A percentile compares a stretch with the other conserved stretches of the same genome.
Evolutionary conservation across 2,329 filamentous ascomycete genomes (phyloP).

Genomic region (Knoxdaviesia proteae): DNA sequence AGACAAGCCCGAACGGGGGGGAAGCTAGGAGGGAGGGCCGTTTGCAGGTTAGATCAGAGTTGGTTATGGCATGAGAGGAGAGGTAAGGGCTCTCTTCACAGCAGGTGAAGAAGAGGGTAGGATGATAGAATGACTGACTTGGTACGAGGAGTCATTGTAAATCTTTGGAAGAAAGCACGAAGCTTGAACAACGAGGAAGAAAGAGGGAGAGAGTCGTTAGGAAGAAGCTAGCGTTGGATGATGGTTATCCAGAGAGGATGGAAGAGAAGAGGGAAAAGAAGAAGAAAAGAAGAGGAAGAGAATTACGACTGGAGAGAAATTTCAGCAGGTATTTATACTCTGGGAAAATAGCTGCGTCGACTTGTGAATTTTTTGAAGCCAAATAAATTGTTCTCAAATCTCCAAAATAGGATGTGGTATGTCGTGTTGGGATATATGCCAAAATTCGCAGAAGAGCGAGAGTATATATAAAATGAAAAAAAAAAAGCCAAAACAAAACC

Average conservation of each 20-base stretch:
- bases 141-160: conserved; percentile 20
- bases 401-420: too few species aligned
- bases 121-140: conserved; percentile 16
- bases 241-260: not conserved
- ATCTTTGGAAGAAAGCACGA: conserved; percentile 1
- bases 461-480: too few species aligned
- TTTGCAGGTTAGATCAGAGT: not conserved
- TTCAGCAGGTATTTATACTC: too few species aligned
- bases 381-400: too few species aligned
- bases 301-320: not conserved
- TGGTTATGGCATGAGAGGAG: not conserved
- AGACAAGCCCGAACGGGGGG: conserved; percentile 74
- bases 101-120: conserved; percentile 11
- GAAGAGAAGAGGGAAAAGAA: not conserved
- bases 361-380: too few species aligned
- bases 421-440: too few species aligned
- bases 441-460: too few species aligned
- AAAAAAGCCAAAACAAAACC: too few species aligned
- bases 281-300: not conserved
- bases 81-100: not conserved
- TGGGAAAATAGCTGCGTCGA: too few species aligned
- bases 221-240: too few species aligned
- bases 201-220: not conserved
- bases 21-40: conserved; percentile 27
- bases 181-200: conserved; percentile 3